Conservation (phyloP, 352 stramenopile species). For the Phytophthora tubulina region DNA sequence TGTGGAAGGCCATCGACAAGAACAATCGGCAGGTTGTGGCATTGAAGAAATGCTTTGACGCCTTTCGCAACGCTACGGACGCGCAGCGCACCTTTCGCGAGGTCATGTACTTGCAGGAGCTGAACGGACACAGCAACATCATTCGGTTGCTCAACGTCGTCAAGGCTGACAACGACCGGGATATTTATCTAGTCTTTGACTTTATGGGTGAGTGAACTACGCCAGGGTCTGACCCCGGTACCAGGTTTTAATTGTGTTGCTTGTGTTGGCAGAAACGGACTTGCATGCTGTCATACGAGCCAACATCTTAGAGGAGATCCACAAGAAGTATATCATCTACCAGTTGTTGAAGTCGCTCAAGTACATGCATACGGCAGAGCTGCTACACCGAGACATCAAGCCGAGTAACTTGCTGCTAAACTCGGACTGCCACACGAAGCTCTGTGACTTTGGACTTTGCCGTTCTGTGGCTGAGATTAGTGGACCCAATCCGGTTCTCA, state of each 20-base stretch:
- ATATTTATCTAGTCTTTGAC: constrained; percentile 98
- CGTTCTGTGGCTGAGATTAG: constrained; percentile 90
- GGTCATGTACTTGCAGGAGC: constrained; percentile 96
- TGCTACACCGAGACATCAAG: constrained; percentile 98
- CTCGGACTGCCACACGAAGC: constrained; percentile 94
- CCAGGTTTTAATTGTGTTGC: constrained; percentile 7
- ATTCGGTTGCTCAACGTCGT: constrained; percentile 95
- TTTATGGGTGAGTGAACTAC: constrained; percentile 90
- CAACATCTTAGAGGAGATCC: constrained; percentile 96
- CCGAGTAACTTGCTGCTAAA: constrained; percentile 97
- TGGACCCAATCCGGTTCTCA: constrained; percentile 88
- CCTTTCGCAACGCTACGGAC: constrained; percentile 96
- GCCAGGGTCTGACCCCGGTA: neutral
- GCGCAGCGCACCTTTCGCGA: constrained; percentile 96
- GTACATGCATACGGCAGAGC: constrained; percentile 95
- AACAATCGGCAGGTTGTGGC: constrained; percentile 90
- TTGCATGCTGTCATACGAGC: constrained; percentile 95
- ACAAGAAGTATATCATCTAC: constrained; percentile 98
- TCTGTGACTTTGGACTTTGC: constrained; percentile 97
- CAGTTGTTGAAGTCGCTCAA: constrained; percentile 97
- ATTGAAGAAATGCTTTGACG: constrained; percentile 98
- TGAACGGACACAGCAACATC: constrained; percentile 94
- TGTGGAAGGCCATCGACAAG: constrained; percentile 98
- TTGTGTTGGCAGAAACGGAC: constrained; percentile 88
- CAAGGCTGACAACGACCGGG: constrained; percentile 95